Base-by-base conservation (phyloP, 176 grass and related monocot genomes). In the Phragmites australis region DNA sequence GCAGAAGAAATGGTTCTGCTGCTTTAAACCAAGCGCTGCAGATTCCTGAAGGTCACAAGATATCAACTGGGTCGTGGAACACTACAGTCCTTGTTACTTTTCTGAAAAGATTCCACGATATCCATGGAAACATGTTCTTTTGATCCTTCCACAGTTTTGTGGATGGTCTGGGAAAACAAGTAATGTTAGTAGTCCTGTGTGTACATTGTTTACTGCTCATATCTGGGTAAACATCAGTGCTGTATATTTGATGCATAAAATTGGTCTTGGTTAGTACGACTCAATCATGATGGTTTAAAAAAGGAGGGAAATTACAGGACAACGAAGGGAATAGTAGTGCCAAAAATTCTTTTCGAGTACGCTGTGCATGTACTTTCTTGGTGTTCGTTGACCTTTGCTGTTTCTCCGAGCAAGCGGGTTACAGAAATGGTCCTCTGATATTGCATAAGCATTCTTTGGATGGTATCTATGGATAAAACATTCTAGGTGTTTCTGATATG, bases 1-100 rank as follows among this genome's bases (percentile, higher is more conserved):
- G 53, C 80, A 82, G 80, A 82, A 82, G 68, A 82, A 72, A 72
- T 82, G 68, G 80, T 82, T 59, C 58, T 82, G 67, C 39, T 82
- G 67, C 68, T 40, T 82, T 25, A 67, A 72, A 62, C 65, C 80
- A 37, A 55, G 29, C 40, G 17, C 66, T 26, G 80, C 80, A 34
- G 67, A 82, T 50, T 82, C 80, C 9, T 82, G 54, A 82, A 10
- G 80, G 48, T 72, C 30, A 80, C 21, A n/a, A n/a, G 45, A 26
- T 13, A 15, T 29, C 22, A 44, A 14, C 41, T 18, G 18, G 74
- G 45, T 45, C 19, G 25, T 61, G 37, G 74, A 76, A 30, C 52
- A n/a, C n/a, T 31, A 39, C 43, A 18, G 13, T 61, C n/a, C 12
- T 56, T 27, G 25, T 27, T 27, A 61, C 19, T 26, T 76, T 60